A percentile compares a stretch with the other conserved stretches of the same genome.
These are phyloP conservation scores for Heliosperma pusillum DNA, from an alignment of 148 eudicot species.

Conservation along the genomic window DNA sequence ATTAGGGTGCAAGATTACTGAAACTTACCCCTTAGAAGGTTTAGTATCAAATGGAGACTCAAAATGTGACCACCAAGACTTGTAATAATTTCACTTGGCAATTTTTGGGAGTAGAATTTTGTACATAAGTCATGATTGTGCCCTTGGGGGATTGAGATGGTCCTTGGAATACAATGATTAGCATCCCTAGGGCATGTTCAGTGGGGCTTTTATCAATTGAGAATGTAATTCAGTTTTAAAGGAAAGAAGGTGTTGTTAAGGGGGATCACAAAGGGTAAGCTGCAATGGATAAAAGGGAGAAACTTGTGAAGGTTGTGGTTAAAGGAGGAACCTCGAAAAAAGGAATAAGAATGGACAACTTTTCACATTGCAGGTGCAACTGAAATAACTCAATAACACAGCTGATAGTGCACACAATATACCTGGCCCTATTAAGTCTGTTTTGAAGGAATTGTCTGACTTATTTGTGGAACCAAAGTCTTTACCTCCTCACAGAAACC, in stretches of 20 bases:
- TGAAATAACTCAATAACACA: neutral
- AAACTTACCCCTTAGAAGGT: neutral
- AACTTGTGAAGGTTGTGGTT: neutral
- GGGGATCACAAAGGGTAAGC: neutral
- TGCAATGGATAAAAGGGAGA: neutral
- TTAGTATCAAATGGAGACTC: neutral
- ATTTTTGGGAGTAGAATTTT: neutral
- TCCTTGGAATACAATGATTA: neutral
- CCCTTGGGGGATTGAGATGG: neutral
- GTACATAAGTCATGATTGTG: neutral
- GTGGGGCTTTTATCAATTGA: too few species aligned
- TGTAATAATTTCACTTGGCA: neutral
- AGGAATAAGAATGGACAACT: neutral
- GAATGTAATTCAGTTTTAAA: too few species aligned
- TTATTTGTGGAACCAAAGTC: neutral
- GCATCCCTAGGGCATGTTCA: neutral
- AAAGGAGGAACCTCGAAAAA: neutral
- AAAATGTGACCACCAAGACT: too few species aligned
- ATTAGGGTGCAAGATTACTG: neutral
- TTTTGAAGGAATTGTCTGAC: neutral
- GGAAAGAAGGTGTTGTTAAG: too few species aligned
- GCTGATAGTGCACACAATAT: neutral
- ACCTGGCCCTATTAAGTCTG: neutral
- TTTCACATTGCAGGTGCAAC: neutral
- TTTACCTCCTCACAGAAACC: neutral